Base-by-base conservation (phyloP, 768 basidiomycete species). In the Leccinellum albellum region DNA sequence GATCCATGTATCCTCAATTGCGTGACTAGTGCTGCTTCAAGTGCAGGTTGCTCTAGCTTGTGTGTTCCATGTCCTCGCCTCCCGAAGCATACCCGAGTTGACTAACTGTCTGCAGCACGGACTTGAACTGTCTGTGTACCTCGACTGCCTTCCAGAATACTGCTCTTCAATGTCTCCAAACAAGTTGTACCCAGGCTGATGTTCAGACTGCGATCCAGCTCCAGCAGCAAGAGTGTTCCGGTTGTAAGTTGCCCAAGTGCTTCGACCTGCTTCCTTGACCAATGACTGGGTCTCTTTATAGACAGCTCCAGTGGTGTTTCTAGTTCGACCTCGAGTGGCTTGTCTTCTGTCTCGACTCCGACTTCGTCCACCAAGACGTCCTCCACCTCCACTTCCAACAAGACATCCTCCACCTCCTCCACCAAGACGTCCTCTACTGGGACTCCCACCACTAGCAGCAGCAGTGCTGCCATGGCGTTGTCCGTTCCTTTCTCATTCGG, bases 91-190 rank as follows among this genome's bases (percentile, higher is more conserved):
- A 3, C 12, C 13, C 9, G 3, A 4, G 17, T 32, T 61, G 8
- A 53, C 48, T 12, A 8, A 35, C 33, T 35, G 8, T 20, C 10
- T 12, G 48, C 29, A 81, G 80, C 64, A 64, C 75, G 13, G 64
- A 81, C 63, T 0, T 76, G n/a, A 0, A 55, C 0, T 81, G 80
- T 51, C 60, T 77, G 21, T 81, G 80, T 67, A 62, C 70, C 3
- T 76, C 70, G 50, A 10, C 51, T 1, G 45, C 57, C 2, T 81
- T 78, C 76, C 78, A 79, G 55, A 0, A 1, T 4, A 65, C 66
- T 1, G 74, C 74, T 3, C 8, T 1, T 0, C 1, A 28, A 6
- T 81, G 80, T 61, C 66, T 81, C 21, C 1, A 28, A 21, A n/a
- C 58, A 1, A 71, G 62, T 40, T 82, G 80, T 57, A 63, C 74